Evolutionary conservation across 495 filamentous ascomycete species (phyloP).

Genomic region (Aspergillus diversus): DNA sequence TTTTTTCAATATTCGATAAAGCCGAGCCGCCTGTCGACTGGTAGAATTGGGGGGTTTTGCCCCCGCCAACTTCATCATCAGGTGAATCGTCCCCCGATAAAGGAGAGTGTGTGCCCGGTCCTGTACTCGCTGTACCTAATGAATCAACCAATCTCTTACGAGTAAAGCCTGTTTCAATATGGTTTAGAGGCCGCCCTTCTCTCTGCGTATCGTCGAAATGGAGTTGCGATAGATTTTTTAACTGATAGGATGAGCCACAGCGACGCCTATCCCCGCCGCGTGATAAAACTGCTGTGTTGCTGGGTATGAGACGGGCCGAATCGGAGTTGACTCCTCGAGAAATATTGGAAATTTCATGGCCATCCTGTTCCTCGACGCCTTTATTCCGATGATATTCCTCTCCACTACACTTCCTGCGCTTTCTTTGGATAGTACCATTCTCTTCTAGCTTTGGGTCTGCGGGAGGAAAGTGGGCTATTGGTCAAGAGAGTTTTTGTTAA

Average conservation of each 20-base stretch:
- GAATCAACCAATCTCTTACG: slow-evolving; percentile 46
- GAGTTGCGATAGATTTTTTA: background rate
- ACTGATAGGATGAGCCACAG: too few relatives aligned
- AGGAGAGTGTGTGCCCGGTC: background rate
- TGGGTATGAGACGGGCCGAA: too few relatives aligned
- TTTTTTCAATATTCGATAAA: background rate
- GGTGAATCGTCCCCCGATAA: background rate
- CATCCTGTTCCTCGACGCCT: too few relatives aligned
- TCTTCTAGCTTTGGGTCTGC: background rate
- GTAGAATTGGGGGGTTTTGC: background rate
- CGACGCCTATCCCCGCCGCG: too few relatives aligned
- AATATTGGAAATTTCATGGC: too few relatives aligned
- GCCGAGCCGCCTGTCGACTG: background rate
- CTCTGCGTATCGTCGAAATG: background rate
- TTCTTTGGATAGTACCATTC: slow-evolving; percentile 11
- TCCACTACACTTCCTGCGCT: slow-evolving; percentile 8
- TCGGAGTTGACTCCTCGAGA: too few relatives aligned
- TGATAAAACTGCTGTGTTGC: too few relatives aligned
- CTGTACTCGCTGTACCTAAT: slow-evolving; percentile 25
- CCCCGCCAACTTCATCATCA: background rate
- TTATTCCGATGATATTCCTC: too few relatives aligned
- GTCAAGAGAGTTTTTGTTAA: too few relatives aligned
- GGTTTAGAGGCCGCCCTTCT: too few relatives aligned
- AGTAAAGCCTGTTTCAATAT: slow-evolving; percentile 22
- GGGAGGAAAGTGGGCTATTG: slow-evolving; percentile 4